Percentiles rank a stretch among this genome's conserved stretches.
phyloP scores from a whole-genome alignment of 345 rosid species.

The Eucalyptus camaldulensis region DNA sequence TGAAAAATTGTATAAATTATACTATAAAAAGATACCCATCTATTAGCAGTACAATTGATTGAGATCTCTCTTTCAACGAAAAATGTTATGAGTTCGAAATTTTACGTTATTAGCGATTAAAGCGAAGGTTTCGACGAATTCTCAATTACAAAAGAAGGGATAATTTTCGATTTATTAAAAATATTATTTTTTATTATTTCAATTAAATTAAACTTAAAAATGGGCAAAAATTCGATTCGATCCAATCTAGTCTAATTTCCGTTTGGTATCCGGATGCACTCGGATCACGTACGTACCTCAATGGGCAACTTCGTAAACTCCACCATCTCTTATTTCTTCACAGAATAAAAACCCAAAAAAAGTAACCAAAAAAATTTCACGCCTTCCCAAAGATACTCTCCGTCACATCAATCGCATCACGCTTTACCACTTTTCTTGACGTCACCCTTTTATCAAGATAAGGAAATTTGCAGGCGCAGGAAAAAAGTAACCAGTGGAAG shows the following conservation, averaged over 20 bases:
- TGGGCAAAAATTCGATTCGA: no score
- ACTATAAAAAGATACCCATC: no score
- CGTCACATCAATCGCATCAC: not conserved
- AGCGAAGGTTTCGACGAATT: no score
- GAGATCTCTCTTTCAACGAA: no score
- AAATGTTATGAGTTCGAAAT: no score
- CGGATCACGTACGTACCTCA: not conserved
- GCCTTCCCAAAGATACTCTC: not conserved
- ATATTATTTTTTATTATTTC: no score
- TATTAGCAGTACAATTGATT: accelerated
- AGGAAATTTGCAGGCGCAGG: not conserved
- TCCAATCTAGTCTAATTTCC: no score
- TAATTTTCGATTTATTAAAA: no score
- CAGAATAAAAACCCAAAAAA: not conserved
- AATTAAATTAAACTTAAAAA: no score
- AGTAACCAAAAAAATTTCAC: not conserved
- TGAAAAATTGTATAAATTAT: no score
- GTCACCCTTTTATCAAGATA: not conserved
- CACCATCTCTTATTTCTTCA: not conserved
- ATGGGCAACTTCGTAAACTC: not conserved
- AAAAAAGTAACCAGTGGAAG: not conserved
- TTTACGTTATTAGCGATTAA: no score
- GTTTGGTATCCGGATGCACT: not conserved
- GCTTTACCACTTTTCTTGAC: not conserved
- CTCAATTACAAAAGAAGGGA: no score